Evolutionary conservation across 2,329 filamentous ascomycete genomes (phyloP).

Genomic region (Phyllosticta citrichinensis): DNA sequence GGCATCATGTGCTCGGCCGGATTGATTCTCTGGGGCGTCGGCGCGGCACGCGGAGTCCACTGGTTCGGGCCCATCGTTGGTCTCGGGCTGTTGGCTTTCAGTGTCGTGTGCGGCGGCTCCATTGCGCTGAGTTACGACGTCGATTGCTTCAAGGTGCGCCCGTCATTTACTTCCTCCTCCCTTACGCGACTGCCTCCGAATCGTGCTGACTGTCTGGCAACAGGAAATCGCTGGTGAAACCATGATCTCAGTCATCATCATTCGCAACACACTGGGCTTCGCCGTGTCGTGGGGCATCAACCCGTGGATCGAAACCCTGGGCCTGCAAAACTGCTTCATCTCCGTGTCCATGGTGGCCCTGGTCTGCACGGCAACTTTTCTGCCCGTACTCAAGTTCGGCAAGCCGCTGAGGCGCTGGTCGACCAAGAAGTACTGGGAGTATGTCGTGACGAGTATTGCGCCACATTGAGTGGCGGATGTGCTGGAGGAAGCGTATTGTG

Average conservation of each 20-base stretch:
- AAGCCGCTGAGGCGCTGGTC: constrained; percentile 33
- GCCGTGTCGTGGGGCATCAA: constrained; percentile 42
- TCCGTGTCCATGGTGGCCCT: constrained; percentile 33
- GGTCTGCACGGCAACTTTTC: constrained; percentile 27
- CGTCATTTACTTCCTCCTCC: not conserved
- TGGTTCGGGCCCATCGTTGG: constrained; percentile 41
- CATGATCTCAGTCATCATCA: constrained; percentile 40
- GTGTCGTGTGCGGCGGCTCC: constrained; percentile 35
- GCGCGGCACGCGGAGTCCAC: constrained; percentile 38
- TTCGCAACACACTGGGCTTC: constrained; percentile 42
- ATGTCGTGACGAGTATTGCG: constrained; percentile 19
- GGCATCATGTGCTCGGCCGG: constrained; percentile 34
- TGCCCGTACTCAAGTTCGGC: constrained; percentile 41
- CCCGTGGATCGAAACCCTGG: constrained; percentile 34
- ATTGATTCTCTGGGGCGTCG: constrained; percentile 42
- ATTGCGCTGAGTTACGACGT: constrained; percentile 39
- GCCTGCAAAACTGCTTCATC: constrained; percentile 34
- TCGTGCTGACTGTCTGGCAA: constrained; percentile 14
- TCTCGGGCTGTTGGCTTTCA: constrained; percentile 37
- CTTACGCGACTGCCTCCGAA: not conserved
- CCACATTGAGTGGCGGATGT: not conserved
- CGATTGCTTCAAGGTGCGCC: constrained; percentile 27
- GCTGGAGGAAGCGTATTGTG: not conserved
- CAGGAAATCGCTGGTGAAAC: constrained; percentile 39
- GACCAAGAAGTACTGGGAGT: constrained; percentile 29